Evolutionary conservation across 495 filamentous ascomycete species (phyloP), one percentile per base, ranked within the genome.

Genomic region (Clohesyomyces aquaticus): DNA sequence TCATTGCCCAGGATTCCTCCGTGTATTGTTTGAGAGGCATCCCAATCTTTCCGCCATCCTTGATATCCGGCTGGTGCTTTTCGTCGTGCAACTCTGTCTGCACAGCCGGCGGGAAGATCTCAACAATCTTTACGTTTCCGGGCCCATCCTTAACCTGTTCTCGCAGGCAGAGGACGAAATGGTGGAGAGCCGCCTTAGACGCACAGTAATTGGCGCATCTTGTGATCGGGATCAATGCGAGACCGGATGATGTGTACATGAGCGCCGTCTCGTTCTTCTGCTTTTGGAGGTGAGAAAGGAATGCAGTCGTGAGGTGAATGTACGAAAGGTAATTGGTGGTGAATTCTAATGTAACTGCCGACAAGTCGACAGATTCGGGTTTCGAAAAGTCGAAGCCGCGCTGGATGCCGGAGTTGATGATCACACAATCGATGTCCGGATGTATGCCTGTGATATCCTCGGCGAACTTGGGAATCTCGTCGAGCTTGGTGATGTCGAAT

Each of bases 311-410:
- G 1, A 90, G 76, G 61, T 83, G 78, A 6, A 92, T 71, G 48
- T 81, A 80, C 16, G 87, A 79, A 27, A 82, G 80, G 74, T 90
- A 91, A 75, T 92, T 91, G 1, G 85, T 89, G 9, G 73, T 75
- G 25, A 90, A 58, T 69, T 91, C 89, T 6, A 74, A 63, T 45
- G 82, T 72, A 18, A 87, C 72, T 0, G 74, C 45, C 0, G 74
- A 69, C 0, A 91, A 75, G 67, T 87, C 78, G 55, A 89, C 78
- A 9, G 74, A 77, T 10, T 76, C 74, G 0, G 89, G 86, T 19
- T 83, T 76, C 22, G 82, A 73, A 74, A 90, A 86, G 73, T 91
- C 79, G 49, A 88, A 77, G 3, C 72, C 71, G 16, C 81, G 79
- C 66, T 85, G 81, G 65, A 85, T 81, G 60, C 84, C 82, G 1